Base-by-base conservation (phyloP, 2,329 filamentous ascomycete genomes). In the Sclerotiophoma versabilis region DNA sequence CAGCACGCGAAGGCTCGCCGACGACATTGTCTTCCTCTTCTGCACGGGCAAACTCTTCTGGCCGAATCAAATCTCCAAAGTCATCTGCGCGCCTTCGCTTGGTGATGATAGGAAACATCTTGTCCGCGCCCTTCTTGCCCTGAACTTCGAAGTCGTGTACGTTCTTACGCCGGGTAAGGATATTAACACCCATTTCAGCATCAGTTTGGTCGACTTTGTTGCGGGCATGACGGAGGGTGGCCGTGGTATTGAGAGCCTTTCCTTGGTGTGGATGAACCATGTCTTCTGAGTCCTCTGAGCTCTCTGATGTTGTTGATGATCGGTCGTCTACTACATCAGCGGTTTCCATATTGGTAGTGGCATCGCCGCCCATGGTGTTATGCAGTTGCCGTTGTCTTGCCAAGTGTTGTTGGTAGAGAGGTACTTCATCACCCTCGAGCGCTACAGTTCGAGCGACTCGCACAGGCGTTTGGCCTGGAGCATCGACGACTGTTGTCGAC, bases 81-180 rank as follows among this genome's bases (percentile, higher is more conserved):
- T 97, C 93, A 70, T 98, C 95, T 25, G 84, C 86, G 44, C 92
- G 87, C 71, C 87, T 90, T 66, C 91, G 83, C 45, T 92, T 87
- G 20, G 93, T 85, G 1, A 93, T 85, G 47, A 96, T 88, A 0
- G 95, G 95, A 70, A 97, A 98, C 78, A 96, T 90, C 58, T 92
- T 88, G 71, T 99, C 95, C 49, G 93, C 85, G 3, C 95, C 95
- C 71, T 91, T 96, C 74, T 96, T 97, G 29, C 90, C 90, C 33
- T 92, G 84, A 1, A 97, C 89, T 69, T 97, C 92, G 64, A 91
- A 99, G 74, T 99, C 95, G 72, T 95, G 91, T n/a, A 96, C 87
- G 12, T 89, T 90, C 71, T 93, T 96, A 63, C 90, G 89, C 64
- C 95, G 91, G 33, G 98, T 83, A 9, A 99, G 81, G 41, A 99